Evolutionary conservation across 1,139 yeast genomes (phyloP).

Genomic region (Candida albicans): DNA sequence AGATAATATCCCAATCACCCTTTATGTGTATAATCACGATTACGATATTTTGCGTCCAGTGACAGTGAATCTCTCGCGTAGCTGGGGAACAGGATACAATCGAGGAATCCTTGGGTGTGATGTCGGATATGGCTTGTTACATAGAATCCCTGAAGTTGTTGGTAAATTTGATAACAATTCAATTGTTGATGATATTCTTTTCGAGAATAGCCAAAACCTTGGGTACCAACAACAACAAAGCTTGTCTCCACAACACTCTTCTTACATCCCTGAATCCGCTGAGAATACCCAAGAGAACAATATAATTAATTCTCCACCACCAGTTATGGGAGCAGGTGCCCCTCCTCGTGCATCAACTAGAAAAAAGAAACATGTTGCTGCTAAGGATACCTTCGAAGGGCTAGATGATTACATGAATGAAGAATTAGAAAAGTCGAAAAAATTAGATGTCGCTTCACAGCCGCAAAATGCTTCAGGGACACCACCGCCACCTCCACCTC

Average conservation of each 20-base stretch:
- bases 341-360: slow-evolving; percentile 23
- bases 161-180: slow-evolving; percentile 45
- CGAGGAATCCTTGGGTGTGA: slow-evolving; percentile 89
- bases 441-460: slow-evolving; percentile 24
- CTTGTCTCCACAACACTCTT: slow-evolving; percentile 6
- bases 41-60: slow-evolving; percentile 86
- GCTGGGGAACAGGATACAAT: slow-evolving; percentile 53
- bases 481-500: slow-evolving; percentile 37
- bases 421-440: slow-evolving; percentile 45
- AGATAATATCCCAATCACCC: slow-evolving; percentile 43
- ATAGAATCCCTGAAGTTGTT: slow-evolving; percentile 72
- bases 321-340: slow-evolving; percentile 14
- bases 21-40: slow-evolving; percentile 88
- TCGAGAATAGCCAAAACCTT: slow-evolving; percentile 27
- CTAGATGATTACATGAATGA: slow-evolving; percentile 47
- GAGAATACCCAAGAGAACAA: slow-evolving; percentile 11
- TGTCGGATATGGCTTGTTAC: slow-evolving; percentile 89
- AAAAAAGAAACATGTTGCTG: slow-evolving; percentile 32
- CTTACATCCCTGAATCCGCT: slow-evolving; percentile 7
- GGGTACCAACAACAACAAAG: slow-evolving; percentile 13
- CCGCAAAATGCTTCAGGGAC: slow-evolving; percentile 8
- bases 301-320: slow-evolving; percentile 15
- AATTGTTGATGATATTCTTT: slow-evolving; percentile 39
- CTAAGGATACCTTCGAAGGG: slow-evolving; percentile 26
- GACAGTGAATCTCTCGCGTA: slow-evolving; percentile 54